These are phyloP conservation scores for Jackrogersella minutella DNA, from an alignment of 495 filamentous ascomycete genomes.

Conservation along the genomic window DNA sequence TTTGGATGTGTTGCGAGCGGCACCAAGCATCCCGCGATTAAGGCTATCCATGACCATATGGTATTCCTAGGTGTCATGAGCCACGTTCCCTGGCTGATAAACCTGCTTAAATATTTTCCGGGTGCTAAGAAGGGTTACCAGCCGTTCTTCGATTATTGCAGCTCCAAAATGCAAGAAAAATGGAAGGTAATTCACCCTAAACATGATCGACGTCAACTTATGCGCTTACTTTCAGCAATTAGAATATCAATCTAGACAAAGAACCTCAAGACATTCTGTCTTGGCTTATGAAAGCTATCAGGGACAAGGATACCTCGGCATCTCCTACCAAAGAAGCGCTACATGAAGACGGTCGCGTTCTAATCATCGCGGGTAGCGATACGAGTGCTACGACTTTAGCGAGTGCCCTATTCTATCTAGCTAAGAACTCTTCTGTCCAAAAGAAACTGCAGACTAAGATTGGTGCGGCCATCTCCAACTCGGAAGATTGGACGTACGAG, in stretches of 20 bases:
- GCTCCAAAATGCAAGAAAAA: conserved; percentile 13
- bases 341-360: conserved; percentile 23
- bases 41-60: conserved; percentile 46
- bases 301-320: conserved; percentile 31
- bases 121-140: neutral
- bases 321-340: conserved; percentile 21
- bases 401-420: conserved; percentile 25
- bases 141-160: conserved; percentile 22
- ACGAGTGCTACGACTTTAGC: conserved; percentile 25
- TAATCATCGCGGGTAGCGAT: conserved; percentile 40
- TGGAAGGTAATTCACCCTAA: conserved; percentile 17
- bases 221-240: neutral
- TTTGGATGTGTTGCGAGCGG: conserved; percentile 52
- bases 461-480: conserved; percentile 13
- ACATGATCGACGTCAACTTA: too few relatives aligned
- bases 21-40: conserved; percentile 42
- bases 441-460: conserved; percentile 31
- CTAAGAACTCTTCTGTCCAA: conserved; percentile 23
- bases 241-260: conserved; percentile 11
- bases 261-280: conserved; percentile 35
- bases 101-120: conserved; percentile 22
- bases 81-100: conserved; percentile 50
- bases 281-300: conserved; percentile 38
- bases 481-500: conserved; percentile 37
- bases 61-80: conserved; percentile 42